phyloP scores from a whole-genome alignment of 805 yeast species.

The Metschnikowia continentalis region DNA sequence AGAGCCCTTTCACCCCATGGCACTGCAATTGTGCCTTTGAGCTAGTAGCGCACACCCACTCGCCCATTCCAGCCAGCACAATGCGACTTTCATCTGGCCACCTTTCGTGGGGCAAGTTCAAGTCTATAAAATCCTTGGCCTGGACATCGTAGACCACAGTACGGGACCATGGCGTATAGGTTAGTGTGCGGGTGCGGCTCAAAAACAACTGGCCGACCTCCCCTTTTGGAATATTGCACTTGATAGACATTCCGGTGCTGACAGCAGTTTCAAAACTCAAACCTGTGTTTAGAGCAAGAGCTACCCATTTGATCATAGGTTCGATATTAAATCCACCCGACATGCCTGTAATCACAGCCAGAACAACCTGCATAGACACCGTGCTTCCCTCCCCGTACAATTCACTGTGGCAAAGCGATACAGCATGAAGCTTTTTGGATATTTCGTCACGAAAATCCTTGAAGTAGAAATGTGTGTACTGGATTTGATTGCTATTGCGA shows the following conservation, averaged over 20 bases:
- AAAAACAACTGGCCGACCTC: conserved; percentile 17
- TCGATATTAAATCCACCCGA: conserved; percentile 7
- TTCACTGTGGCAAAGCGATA: conserved; percentile 16
- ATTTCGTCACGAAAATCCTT: conserved; percentile 4
- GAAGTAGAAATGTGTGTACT: conserved; percentile 8
- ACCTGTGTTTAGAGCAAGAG: conserved; percentile 4
- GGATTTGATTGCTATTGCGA: neutral
- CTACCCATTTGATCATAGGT: neutral
- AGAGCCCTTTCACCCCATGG: neutral
- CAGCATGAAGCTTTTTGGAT: conserved; percentile 5
- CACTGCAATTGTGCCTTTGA: conserved; percentile 10
- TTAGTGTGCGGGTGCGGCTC: conserved; percentile 10
- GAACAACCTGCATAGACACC: conserved; percentile 10
- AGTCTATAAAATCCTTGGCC: neutral
- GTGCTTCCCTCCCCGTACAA: conserved; percentile 15
- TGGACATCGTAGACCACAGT: conserved; percentile 2
- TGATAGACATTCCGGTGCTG: conserved; percentile 4
- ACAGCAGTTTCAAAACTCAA: conserved; percentile 5
- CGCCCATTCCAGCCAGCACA: conserved; percentile 13
- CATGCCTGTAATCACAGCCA: neutral
- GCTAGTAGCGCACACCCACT: conserved; percentile 16
- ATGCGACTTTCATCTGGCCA: conserved; percentile 8
- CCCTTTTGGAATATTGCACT: conserved; percentile 12
- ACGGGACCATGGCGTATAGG: conserved; percentile 14
- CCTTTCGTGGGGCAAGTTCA: neutral